Base-by-base conservation (phyloP, 2,329 filamentous ascomycete species). In the Metarhizium robertsii region DNA sequence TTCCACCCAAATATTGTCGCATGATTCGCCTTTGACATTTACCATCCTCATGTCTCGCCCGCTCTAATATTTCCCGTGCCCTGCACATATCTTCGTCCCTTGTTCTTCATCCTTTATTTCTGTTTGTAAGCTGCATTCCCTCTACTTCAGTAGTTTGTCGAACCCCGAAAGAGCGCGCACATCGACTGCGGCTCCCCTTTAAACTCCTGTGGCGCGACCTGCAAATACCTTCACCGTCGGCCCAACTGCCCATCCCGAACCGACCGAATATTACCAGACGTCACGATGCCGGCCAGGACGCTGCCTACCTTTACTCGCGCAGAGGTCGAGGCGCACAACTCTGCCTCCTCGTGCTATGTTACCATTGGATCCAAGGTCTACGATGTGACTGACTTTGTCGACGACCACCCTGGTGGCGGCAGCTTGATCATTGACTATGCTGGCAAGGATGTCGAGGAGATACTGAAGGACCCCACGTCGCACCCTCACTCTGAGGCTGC, bases 351-450 rank as follows among this genome's bases (percentile, higher is more conserved):
- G 51, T 97, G 92, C 77, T 99, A 92, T 77, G 92, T 99, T 63
- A 94, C 89, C 3, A 79, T 96, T 54, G 92, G 90, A 59, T 80
- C 81, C 57, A 95, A 92, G 64, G 92, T 99, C 63, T 99, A 91
- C 79, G 92, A 99, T 76, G 81, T 99, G 60, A 96, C 94, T 57
- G 84, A 89, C 55, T 99, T 99, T 67, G 72, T 96, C 58, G 84
- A 91, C 53, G 86, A 91, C 62, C 94, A 99, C 69, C 94, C 94
- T 29, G 94, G 94, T 62, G 94, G 94, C 57, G 83, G 84, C 64
- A 89, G 96, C 59, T 76, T 97, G 63, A 86, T 99, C 59, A 77
- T 96, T 60, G 88, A 96, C 53, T 95, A 94, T 69, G 94, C 81
- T 36, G 92, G 92, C 61, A 89, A 90, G 70, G 94, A 99, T 71